Percentiles rank a stretch among this genome's conserved stretches.
Evolutionary conservation across 2,329 filamentous ascomycete species (phyloP).

Genomic region (Hypoxylon sp.): DNA sequence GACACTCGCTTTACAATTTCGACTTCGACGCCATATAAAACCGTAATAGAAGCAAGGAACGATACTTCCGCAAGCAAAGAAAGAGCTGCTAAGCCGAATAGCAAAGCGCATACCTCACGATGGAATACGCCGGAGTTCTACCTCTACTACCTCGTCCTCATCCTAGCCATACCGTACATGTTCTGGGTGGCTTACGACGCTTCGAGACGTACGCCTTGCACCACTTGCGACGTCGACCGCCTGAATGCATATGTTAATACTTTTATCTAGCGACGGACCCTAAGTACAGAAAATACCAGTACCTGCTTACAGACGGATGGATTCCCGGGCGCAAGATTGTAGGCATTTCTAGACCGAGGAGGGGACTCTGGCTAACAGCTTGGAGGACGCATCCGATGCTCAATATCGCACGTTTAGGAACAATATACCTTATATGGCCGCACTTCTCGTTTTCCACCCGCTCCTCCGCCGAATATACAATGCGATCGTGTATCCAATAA

Average conservation of each 20-base stretch:
- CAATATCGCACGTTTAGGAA: constrained; percentile 89
- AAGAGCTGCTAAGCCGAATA: constrained; percentile 58
- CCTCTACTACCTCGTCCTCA: constrained; percentile 79
- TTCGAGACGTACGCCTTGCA: constrained; percentile 73
- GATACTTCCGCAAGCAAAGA: constrained; percentile 58
- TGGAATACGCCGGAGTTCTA: constrained; percentile 91
- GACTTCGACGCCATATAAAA: constrained; percentile 74
- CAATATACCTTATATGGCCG: constrained; percentile 84
- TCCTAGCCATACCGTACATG: constrained; percentile 81
- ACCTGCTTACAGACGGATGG: constrained; percentile 84
- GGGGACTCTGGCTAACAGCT: constrained; percentile 18
- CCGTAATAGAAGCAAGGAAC: constrained; percentile 64
- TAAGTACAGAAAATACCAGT: constrained; percentile 80
- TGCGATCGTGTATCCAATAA: constrained; percentile 59
- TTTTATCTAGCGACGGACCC: constrained; percentile 77
- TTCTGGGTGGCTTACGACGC: constrained; percentile 90
- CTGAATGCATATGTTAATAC: constrained; percentile 36
- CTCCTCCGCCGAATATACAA: constrained; percentile 81
- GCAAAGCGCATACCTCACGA: constrained; percentile 71
- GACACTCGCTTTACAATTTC: constrained; percentile 75
- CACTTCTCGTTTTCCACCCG: constrained; percentile 83
- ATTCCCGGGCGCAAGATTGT: constrained; percentile 91
- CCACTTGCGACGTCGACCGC: neutral
- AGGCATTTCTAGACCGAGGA: constrained; percentile 52
- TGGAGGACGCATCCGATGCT: constrained; percentile 85